These are phyloP conservation scores for Mychonastes homosphaera DNA, from an alignment of 139 green algal species.

Conservation along the genomic window DNA sequence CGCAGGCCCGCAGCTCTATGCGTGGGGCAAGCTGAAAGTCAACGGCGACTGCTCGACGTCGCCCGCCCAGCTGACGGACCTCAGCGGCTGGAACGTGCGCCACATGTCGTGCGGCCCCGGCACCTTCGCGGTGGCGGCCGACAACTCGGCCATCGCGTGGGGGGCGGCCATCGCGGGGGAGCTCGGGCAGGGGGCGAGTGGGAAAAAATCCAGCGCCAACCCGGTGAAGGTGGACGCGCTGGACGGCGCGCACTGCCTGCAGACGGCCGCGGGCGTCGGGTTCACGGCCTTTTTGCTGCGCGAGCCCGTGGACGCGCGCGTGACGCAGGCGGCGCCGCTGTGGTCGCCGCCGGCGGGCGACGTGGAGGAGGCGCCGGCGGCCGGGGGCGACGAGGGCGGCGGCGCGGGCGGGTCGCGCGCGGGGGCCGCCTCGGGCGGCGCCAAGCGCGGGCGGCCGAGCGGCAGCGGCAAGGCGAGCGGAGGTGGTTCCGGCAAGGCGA, in stretches of 20 bases:
- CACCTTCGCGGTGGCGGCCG: slow-evolving; percentile 68
- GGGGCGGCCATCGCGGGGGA: slow-evolving; percentile 71
- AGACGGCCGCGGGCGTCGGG: slow-evolving; percentile 64
- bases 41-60: slow-evolving; percentile 85
- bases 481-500: too few species aligned
- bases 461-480: too few species aligned
- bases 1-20: slow-evolving; percentile 67
- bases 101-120: slow-evolving; percentile 63
- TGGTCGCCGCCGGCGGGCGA: slow-evolving; percentile 9
- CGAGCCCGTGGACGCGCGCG: slow-evolving; percentile 22
- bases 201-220: slow-evolving; percentile 82
- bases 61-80: slow-evolving; percentile 59
- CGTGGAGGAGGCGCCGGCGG: slow-evolving; percentile 11
- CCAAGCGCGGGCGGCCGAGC: slow-evolving; percentile 16
- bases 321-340: not conserved
- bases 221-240: slow-evolving; percentile 67
- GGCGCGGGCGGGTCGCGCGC: slow-evolving; percentile 7
- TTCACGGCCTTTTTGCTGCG: slow-evolving; percentile 75
- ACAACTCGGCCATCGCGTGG: slow-evolving; percentile 74
- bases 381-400: not conserved
- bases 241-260: slow-evolving; percentile 34
- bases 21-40: slow-evolving; percentile 86
- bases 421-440: slow-evolving; percentile 1
- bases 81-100: slow-evolving; percentile 75
- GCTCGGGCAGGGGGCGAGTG: slow-evolving; percentile 74